These are phyloP conservation scores for Moesziomyces antarcticus DNA, from an alignment of 1,284 basidiomycete genomes.

Conservation along the genomic window DNA sequence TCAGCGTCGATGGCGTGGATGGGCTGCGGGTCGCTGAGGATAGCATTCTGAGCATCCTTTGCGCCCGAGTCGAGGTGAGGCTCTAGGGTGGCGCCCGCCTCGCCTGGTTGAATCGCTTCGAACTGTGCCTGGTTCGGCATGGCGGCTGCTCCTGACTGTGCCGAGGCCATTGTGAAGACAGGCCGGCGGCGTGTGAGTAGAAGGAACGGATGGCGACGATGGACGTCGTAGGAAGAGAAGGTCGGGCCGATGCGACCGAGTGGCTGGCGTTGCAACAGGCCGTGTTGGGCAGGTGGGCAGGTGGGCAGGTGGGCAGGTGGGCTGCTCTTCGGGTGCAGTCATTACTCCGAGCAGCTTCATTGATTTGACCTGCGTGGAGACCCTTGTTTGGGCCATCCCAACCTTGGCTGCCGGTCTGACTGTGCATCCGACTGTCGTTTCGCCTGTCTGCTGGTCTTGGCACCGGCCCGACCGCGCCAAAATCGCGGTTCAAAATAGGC, in stretches of 20 bases:
- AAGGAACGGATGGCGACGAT: neutral
- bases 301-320: neutral
- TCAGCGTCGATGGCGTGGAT: conserved; percentile 14
- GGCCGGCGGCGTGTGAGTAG: too few relatives aligned
- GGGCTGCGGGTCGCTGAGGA: conserved; percentile 42
- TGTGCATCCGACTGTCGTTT: too few relatives aligned
- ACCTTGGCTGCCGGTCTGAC: too few relatives aligned
- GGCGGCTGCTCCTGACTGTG: conserved; percentile 2
- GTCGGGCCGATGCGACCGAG: too few relatives aligned
- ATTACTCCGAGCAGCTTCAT: neutral
- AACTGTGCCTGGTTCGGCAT: conserved; percentile 14
- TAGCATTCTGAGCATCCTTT: conserved; percentile 30
- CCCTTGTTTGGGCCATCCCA: too few relatives aligned
- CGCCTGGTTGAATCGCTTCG: conserved; percentile 6
- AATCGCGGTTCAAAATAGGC: too few relatives aligned
- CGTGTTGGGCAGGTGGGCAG: neutral
- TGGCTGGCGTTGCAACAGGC: neutral
- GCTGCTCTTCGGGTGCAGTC: neutral
- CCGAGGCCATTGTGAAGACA: neutral
- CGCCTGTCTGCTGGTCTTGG: too few relatives aligned
- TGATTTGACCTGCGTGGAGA: too few relatives aligned
- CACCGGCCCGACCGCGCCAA: too few relatives aligned
- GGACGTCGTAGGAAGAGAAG: neutral
- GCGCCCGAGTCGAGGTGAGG: conserved; percentile 28
- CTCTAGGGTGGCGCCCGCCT: conserved; percentile 6